phyloP scores from a whole-genome alignment of 345 rosid genomes.

The Heritiera littoralis region DNA sequence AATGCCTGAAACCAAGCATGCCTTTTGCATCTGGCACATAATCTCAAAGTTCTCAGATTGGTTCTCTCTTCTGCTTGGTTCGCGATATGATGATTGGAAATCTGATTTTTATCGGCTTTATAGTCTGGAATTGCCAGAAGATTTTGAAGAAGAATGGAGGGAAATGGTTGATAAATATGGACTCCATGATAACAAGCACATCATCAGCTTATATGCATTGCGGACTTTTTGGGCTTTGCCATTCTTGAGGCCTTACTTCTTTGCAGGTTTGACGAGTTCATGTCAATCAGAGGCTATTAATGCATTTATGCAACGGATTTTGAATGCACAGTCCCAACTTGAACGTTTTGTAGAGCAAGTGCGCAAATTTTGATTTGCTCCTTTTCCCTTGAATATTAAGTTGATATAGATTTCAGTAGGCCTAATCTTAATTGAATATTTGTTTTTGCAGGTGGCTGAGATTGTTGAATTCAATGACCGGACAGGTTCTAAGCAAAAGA shows the following conservation, averaged over 20 bases:
- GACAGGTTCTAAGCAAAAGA: conserved; percentile 43
- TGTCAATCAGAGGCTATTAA: conserved; percentile 41
- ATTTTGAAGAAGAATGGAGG: conserved; percentile 58
- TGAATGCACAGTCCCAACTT: conserved; percentile 46
- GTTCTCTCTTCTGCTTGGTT: conserved; percentile 52
- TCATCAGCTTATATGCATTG: conserved; percentile 50
- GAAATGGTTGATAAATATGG: conserved; percentile 47
- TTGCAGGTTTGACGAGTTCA: conserved; percentile 45
- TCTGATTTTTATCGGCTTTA: conserved; percentile 49
- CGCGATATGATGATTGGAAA: conserved; percentile 55
- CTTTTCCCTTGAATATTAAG: conserved; percentile 5
- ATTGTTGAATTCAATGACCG: conserved; percentile 37
- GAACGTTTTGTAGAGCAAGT: conserved; percentile 52
- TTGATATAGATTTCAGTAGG: not conserved
- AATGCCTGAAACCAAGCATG: conserved; percentile 54
- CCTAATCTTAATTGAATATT: conserved; percentile 1
- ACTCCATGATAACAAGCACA: conserved; percentile 51
- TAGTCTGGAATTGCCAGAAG: conserved; percentile 37
- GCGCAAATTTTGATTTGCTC: not conserved
- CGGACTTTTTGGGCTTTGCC: conserved; percentile 59
- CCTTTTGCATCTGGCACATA: conserved; percentile 56
- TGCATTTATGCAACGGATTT: conserved; percentile 44
- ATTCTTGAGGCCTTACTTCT: conserved; percentile 52
- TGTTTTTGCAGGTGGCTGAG: conserved; percentile 45
- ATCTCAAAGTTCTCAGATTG: conserved; percentile 52